Percentiles rank a stretch among this genome's conserved stretches.
These are phyloP conservation scores for Papiliotrema terrestris DNA, from an alignment of 1,284 basidiomycete genomes.

Conservation along the genomic window DNA sequence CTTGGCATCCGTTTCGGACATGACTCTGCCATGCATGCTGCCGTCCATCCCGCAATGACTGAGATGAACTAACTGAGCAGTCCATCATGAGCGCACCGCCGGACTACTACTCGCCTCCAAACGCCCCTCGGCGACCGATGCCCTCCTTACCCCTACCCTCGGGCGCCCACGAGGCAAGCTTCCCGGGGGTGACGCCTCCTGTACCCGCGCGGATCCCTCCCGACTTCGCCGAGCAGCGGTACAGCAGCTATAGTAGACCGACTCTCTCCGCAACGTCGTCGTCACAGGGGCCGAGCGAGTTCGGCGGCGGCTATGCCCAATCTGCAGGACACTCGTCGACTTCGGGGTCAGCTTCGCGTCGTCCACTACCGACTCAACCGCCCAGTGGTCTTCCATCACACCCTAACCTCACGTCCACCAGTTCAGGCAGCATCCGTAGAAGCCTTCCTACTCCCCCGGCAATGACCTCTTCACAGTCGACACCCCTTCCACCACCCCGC, in stretches of 20 bases:
- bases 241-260: background rate
- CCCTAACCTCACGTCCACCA: constrained; percentile 4
- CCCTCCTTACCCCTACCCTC: too few species aligned
- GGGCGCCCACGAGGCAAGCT: too few species aligned
- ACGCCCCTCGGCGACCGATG: too few species aligned
- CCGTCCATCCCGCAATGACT: too few species aligned
- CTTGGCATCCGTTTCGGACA: too few species aligned
- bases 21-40: too few species aligned
- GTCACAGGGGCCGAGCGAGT: background rate
- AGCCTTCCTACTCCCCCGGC: constrained; percentile 11
- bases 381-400: constrained; percentile 4
- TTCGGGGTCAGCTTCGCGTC: constrained; percentile 12
- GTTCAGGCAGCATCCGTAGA: constrained; percentile 7
- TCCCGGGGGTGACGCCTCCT: too few species aligned
- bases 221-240: background rate
- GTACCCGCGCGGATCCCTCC: too few species aligned
- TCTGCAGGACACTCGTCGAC: background rate
- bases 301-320: background rate
- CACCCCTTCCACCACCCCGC: constrained; percentile 1
- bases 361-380: constrained; percentile 21
- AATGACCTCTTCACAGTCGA: background rate
- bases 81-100: too few species aligned
- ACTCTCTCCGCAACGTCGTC: too few species aligned
- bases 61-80: too few species aligned
- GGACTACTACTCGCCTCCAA: too few species aligned